Evolutionary conservation across 768 basidiomycete genomes (phyloP).

Genomic region (Pluteus cervinus): DNA sequence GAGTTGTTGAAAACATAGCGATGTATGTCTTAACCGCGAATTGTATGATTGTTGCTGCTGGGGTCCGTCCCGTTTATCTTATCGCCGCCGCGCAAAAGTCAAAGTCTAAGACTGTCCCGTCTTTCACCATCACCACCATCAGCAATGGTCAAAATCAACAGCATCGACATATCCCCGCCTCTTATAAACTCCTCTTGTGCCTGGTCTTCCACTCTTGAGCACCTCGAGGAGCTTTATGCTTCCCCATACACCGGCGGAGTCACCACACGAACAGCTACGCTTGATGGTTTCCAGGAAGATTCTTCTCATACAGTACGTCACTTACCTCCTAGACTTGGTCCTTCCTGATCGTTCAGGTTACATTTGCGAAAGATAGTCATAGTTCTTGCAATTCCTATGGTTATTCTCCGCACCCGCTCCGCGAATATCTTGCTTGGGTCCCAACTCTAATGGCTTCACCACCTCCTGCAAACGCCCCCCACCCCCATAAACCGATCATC

Average conservation of each 20-base stretch:
- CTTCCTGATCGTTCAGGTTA: slow-evolving; percentile 39
- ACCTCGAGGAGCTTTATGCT: slow-evolving; percentile 61
- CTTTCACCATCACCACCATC: background rate
- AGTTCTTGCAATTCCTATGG: slow-evolving; percentile 84
- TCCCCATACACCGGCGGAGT: slow-evolving; percentile 71
- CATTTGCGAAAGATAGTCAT: slow-evolving; percentile 40
- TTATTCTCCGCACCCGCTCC: slow-evolving; percentile 74
- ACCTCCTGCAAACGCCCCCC: slow-evolving; percentile 14
- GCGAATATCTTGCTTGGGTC: slow-evolving; percentile 63
- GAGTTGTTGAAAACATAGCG: slow-evolving; percentile 89
- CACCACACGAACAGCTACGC: slow-evolving; percentile 72
- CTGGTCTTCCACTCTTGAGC: slow-evolving; percentile 68
- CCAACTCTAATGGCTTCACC: slow-evolving; percentile 37
- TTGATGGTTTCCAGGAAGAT: slow-evolving; percentile 66
- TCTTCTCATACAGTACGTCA: slow-evolving; percentile 50
- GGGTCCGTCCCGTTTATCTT: slow-evolving; percentile 1
- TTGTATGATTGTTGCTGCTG: slow-evolving; percentile 8
- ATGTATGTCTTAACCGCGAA: slow-evolving; percentile 24
- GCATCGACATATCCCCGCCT: slow-evolving; percentile 52
- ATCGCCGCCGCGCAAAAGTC: no score
- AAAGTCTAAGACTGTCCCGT: no score
- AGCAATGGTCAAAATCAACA: slow-evolving; percentile 55
- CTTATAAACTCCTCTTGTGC: slow-evolving; percentile 76
- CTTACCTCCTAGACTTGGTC: slow-evolving; percentile 3
- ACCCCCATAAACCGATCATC: slow-evolving; percentile 50